A percentile compares a stretch with the other conserved stretches of the same genome.
Conservation (phyloP, 306 rosid genomes). For the Chamaecrista fasciculata region DNA sequence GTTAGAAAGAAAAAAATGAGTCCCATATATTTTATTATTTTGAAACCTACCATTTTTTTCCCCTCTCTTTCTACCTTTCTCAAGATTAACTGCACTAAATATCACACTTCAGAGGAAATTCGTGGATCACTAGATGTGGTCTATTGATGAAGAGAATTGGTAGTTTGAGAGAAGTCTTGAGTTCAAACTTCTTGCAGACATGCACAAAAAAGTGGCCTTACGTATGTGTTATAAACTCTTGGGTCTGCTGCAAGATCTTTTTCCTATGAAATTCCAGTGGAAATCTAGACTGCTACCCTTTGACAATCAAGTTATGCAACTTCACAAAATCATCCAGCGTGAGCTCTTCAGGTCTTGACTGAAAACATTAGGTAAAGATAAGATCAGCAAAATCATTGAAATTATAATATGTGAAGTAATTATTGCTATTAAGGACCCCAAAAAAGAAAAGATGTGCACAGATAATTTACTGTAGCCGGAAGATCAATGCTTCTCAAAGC, state of each 20-base stretch:
- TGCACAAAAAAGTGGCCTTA: not conserved
- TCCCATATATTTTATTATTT: too few species aligned
- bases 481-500: slow-evolving; percentile 64
- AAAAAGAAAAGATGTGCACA: not conserved
- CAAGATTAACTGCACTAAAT: too few species aligned
- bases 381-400: slow-evolving; percentile 8
- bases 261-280: slow-evolving; percentile 16
- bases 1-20: too few species aligned
- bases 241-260: slow-evolving; percentile 2
- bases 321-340: slow-evolving; percentile 66
- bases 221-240: slow-evolving; percentile 10
- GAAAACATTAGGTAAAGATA: slow-evolving; percentile 20
- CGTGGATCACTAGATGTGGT: not conserved
- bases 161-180: not conserved
- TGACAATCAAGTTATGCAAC: slow-evolving; percentile 62
- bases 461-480: slow-evolving; percentile 59
- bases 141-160: not conserved
- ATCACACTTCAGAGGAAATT: too few species aligned
- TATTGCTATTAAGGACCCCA: not conserved
- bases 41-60: too few species aligned
- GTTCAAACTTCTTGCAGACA: not conserved
- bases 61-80: too few species aligned
- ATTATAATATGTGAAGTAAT: not conserved
- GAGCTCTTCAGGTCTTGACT: slow-evolving; percentile 90
- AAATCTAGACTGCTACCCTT: slow-evolving; percentile 31